Percentiles rank a stretch among this genome's conserved stretches.
These are phyloP conservation scores for Babesia ovata DNA, from an alignment of 169 alveolate genomes.

Conservation along the genomic window DNA sequence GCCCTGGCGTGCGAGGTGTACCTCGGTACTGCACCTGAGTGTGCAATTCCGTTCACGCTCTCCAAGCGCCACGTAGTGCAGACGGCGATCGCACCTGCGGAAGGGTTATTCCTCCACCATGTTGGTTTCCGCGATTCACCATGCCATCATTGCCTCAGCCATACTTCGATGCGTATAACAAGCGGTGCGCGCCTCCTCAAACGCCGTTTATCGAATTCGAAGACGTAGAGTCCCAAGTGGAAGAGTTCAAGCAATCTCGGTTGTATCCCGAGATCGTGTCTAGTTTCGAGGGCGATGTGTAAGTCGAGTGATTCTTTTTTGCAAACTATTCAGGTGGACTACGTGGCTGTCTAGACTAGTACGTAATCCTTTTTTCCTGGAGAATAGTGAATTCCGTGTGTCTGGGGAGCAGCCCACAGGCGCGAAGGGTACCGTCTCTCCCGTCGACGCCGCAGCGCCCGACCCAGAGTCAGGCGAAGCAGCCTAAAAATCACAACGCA, in stretches of 20 bases:
- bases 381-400: conserved; percentile 6
- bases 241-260: conserved; percentile 30
- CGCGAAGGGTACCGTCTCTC: not conserved
- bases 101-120: conserved; percentile 74
- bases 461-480: not conserved
- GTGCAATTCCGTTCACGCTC: conserved; percentile 72
- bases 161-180: conserved; percentile 56
- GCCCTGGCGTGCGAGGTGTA: conserved; percentile 77
- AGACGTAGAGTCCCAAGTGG: conserved; percentile 49
- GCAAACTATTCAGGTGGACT: conserved; percentile 42
- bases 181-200: conserved; percentile 61
- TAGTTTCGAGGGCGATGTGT: conserved; percentile 45
- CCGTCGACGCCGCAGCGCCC: not conserved
- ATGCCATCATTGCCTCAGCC: conserved; percentile 38
- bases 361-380: conserved; percentile 56
- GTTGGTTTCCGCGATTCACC: conserved; percentile 9
- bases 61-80: conserved; percentile 47
- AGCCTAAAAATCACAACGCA: not conserved
- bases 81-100: conserved; percentile 73
- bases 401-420: conserved; percentile 8
- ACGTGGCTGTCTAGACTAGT: conserved; percentile 44
- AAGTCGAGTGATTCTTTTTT: conserved; percentile 1
- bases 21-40: conserved; percentile 77
- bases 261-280: conserved; percentile 51
- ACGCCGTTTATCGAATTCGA: conserved; percentile 52